Percentiles rank a stretch among this genome's conserved stretches.
Evolutionary conservation across 2,329 filamentous ascomycete species (phyloP).

Genomic region (Phaeosphaeriaceae sp.): DNA sequence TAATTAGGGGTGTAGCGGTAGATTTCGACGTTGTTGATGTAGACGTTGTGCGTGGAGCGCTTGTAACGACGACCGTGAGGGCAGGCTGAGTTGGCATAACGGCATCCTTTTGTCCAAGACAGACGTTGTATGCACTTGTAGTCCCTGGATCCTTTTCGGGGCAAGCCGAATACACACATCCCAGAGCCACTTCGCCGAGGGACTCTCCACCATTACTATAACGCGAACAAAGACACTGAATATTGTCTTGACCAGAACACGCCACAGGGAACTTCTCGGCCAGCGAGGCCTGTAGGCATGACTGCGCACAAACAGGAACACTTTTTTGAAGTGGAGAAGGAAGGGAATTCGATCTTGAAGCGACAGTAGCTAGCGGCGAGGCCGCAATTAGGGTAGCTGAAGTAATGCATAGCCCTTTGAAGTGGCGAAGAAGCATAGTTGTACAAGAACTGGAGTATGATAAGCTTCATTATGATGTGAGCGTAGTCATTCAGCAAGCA

Average conservation of each 20-base stretch:
- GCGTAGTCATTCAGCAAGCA: slow-evolving; percentile 23
- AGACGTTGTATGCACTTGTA: slow-evolving; percentile 46
- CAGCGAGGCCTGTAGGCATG: slow-evolving; percentile 44
- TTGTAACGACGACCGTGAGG: slow-evolving; percentile 39
- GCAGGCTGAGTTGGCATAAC: slow-evolving; percentile 47
- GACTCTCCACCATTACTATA: slow-evolving; percentile 48
- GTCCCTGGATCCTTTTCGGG: slow-evolving; percentile 28
- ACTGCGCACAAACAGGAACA: slow-evolving; percentile 47
- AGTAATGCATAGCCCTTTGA: slow-evolving; percentile 47
- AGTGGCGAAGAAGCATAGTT: slow-evolving; percentile 50
- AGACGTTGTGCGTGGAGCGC: slow-evolving; percentile 25
- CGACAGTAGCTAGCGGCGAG: slow-evolving; percentile 35
- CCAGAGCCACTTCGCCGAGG: slow-evolving; percentile 48
- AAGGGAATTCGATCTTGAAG: slow-evolving; percentile 30
- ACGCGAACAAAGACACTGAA: slow-evolving; percentile 49
- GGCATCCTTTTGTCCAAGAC: slow-evolving; percentile 43
- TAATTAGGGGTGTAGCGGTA: slow-evolving; percentile 17
- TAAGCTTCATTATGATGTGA: slow-evolving; percentile 39
- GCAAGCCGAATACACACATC: slow-evolving; percentile 47
- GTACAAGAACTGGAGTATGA: slow-evolving; percentile 41
- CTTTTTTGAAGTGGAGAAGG: slow-evolving; percentile 36
- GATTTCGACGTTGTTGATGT: slow-evolving; percentile 15
- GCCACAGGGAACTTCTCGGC: slow-evolving; percentile 43
- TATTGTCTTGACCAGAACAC: slow-evolving; percentile 40
- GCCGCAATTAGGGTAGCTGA: slow-evolving; percentile 45